Evolutionary conservation across 208 protist species (phyloP), one percentile per base, ranked within the genome.

Genomic region (Trypanosoma mega): DNA sequence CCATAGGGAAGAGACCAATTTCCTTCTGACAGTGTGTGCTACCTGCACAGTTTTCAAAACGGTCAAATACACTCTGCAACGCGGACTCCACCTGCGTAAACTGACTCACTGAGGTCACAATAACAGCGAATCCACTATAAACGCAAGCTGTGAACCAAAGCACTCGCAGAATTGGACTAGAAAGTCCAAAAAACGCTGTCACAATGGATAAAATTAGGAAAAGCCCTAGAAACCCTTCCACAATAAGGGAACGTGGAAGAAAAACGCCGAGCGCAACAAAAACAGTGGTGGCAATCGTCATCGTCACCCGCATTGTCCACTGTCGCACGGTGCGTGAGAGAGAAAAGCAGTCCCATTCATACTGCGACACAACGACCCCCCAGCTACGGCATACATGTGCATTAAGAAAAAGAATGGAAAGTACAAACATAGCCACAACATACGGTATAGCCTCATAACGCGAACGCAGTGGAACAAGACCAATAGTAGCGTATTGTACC

Each of bases 331-430:
- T 33, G 3, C n/a, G 30, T 21, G n/a, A 48, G 20, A 18, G 11
- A 30, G 34, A 59, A 33, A 72, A 59, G 12, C 45, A 34, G n/a
- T 58, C 29, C 65, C 65, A 72, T 48, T 72, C 65, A 29, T 72
- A 63, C 34, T 59, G 49, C 16, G 65, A 64, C 2, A 72, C 34
- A 14, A 44, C 55, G 0, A 23, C 41, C 8, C 50, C 56, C 65
- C 65, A 72, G 16, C 46, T 50, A 6, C 52, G 31, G 29, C 55
- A 72, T 2, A 47, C 29, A 39, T 31, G 47, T 8, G 47, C 24
- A 2, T 29, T 29, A 11, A 50, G 33, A 33, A 44, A 72, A n/a
- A 64, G 49, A 45, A 46, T 39, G 7, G 55, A 16, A 20, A 72
- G 9, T 41, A 55, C 34, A 58, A 72, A 72, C 1, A 72, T 39